Evolutionary conservation across 805 yeast genomes (phyloP).

Genomic region (Wickerhamiella siamensis): DNA sequence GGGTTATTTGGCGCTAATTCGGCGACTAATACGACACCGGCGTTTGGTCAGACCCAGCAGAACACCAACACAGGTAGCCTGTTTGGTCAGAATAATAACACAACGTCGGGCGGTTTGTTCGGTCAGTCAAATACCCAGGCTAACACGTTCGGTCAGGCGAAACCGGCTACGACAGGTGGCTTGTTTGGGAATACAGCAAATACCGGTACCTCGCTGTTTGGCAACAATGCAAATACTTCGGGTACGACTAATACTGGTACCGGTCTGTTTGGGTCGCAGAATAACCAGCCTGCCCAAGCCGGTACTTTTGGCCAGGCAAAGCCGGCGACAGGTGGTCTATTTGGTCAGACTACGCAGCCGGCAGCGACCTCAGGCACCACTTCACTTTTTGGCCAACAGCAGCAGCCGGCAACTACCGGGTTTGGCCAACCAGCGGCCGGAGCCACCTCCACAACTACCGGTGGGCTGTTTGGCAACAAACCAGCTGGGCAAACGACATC

Average conservation of each 20-base stretch:
- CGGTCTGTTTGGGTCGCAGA: constrained; percentile 21
- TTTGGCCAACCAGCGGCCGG: no score
- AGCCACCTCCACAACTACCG: constrained; percentile 13
- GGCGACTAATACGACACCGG: constrained; percentile 16
- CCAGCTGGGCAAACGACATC: neutral
- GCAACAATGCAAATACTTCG: constrained; percentile 3
- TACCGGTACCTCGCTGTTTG: neutral
- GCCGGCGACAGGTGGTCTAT: constrained; percentile 11
- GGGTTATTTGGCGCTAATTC: constrained; percentile 24
- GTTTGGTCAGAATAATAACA: constrained; percentile 21
- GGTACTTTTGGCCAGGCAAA: constrained; percentile 23
- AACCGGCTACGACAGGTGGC: neutral
- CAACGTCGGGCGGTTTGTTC: constrained; percentile 1
- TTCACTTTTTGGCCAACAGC: constrained; percentile 31
- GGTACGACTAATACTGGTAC: constrained; percentile 16
- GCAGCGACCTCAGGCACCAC: constrained; percentile 7
- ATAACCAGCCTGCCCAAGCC: constrained; percentile 13
- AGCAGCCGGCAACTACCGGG: constrained; percentile 15
- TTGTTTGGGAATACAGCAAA: neutral
- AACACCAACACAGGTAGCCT: constrained; percentile 17
- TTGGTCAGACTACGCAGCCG: neutral
- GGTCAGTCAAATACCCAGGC: neutral
- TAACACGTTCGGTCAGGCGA: neutral
- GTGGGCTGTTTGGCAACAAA: constrained; percentile 21
- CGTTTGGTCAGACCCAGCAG: constrained; percentile 12